Evolutionary conservation across 257 asterid genomes (phyloP), one percentile per base, ranked within the genome.

Genomic region (Mitragyna speciosa): DNA sequence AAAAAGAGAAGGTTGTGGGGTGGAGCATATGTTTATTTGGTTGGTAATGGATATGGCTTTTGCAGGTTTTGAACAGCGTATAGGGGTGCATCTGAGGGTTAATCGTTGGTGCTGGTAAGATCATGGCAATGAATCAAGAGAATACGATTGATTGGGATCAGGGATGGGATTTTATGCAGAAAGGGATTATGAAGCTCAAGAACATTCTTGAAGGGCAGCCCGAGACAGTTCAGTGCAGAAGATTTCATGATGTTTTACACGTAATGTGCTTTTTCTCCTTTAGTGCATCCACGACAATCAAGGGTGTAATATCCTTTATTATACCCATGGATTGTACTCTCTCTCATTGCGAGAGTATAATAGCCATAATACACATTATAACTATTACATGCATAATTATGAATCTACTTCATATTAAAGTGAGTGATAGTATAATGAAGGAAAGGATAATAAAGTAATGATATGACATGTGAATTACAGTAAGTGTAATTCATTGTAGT

Each of bases 121-220:
- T 64, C 82, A 91, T 93, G 92, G 81, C 96, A 24, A 90, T 91
- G 95, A 87, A 87, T 80, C 98, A 87, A 81, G 86, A 92, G 72
- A 88, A 85, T 75, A 90, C 92, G 28, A 94, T 92, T 74, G 96
- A 90, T 82, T 87, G 94, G 78, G 98, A 96, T 8, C 93, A 92
- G 80, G 99, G 99, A 82, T 96, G 97, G 99, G 95, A 92, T 31
- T 86, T 91, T 69, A 94, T 96, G 98, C 95, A 94, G 82, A 88
- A 83, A 49, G 99, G 99, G 83, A 91, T 96, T 41, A 88, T 90
- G 15, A 96, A 94, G 89, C 92, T 96, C 84, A 94, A 87, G 87
- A 87, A 86, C 77, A 96, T 96, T 86, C 90, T 96, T 16, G 99
- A 96, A 90, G 98, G 94, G 80, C 77, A 84, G 64, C 96, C 97